These are phyloP conservation scores for Pseudogymnoascus sp. DNA, from an alignment of 2,329 filamentous ascomycete genomes.

Conservation along the genomic window DNA sequence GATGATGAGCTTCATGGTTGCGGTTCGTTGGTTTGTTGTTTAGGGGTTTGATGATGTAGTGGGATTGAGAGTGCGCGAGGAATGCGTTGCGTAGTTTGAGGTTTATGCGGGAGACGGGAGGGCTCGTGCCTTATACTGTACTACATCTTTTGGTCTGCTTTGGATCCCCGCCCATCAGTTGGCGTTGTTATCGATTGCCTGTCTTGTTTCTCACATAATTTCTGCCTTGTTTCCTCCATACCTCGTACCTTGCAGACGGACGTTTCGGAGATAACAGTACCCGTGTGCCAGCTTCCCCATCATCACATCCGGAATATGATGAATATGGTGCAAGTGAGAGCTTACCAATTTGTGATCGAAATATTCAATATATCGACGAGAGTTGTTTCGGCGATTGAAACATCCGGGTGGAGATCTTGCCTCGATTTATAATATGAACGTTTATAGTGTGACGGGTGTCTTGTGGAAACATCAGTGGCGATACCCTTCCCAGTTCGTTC, in stretches of 20 bases:
- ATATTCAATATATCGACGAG: background rate
- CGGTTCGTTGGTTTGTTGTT: background rate
- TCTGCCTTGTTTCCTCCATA: background rate
- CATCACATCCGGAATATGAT: background rate
- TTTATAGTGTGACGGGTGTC: background rate
- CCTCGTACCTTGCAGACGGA: background rate
- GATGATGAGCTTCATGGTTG: background rate
- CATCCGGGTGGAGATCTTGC: background rate
- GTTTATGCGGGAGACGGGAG: background rate
- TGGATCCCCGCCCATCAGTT: background rate
- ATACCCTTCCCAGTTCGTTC: background rate
- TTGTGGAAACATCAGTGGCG: background rate
- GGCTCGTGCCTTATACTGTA: constrained; percentile 1
- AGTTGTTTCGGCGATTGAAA: background rate
- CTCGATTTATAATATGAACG: background rate
- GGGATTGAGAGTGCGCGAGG: too few species aligned
- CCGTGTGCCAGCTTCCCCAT: background rate
- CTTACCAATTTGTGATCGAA: background rate
- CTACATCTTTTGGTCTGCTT: background rate
- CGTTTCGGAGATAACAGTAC: background rate
- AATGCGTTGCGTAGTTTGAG: too few species aligned
- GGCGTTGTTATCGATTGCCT: background rate
- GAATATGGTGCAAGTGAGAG: background rate
- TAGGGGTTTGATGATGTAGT: background rate
- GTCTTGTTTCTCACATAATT: background rate